These are phyloP conservation scores for Cryphonectria japonica DNA, from an alignment of 2,329 filamentous ascomycete genomes.

Conservation along the genomic window DNA sequence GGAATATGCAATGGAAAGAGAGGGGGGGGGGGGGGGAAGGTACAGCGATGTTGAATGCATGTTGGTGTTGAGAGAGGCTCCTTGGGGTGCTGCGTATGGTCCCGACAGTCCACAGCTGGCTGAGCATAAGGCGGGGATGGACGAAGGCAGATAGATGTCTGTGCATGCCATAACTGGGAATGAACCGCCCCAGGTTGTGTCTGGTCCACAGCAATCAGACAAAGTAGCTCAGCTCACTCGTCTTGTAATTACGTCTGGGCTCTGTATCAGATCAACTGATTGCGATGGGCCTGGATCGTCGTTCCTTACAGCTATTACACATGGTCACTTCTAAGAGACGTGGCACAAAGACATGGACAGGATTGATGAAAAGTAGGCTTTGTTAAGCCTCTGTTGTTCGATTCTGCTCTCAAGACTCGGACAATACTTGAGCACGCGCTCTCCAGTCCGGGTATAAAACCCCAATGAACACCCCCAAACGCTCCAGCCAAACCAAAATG, in stretches of 20 bases:
- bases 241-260: not conserved
- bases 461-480: constrained; percentile 30
- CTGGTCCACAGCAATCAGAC: not conserved
- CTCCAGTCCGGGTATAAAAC: constrained; percentile 28
- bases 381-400: constrained; percentile 14
- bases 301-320: not conserved
- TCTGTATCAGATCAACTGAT: not conserved
- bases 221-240: too few relatives aligned
- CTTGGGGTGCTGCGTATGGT: too few relatives aligned
- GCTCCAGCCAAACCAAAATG: constrained; percentile 31
- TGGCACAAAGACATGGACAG: not conserved
- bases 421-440: constrained; percentile 15
- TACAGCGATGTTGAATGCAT: too few relatives aligned
- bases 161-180: not conserved
- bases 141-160: not conserved
- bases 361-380: constrained; percentile 20
- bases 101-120: too few relatives aligned
- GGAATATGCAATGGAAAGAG: too few relatives aligned
- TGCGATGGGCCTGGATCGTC: not conserved
- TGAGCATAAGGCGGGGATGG: too few relatives aligned
- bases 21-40: too few relatives aligned
- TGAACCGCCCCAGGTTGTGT: not conserved
- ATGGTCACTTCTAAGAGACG: not conserved
- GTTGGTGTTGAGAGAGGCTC: too few relatives aligned
- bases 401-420: constrained; percentile 18